Evolutionary conservation across 1,139 yeast genomes (phyloP), one percentile per base, ranked within the genome.

Genomic region (Geotrichum australiense): DNA sequence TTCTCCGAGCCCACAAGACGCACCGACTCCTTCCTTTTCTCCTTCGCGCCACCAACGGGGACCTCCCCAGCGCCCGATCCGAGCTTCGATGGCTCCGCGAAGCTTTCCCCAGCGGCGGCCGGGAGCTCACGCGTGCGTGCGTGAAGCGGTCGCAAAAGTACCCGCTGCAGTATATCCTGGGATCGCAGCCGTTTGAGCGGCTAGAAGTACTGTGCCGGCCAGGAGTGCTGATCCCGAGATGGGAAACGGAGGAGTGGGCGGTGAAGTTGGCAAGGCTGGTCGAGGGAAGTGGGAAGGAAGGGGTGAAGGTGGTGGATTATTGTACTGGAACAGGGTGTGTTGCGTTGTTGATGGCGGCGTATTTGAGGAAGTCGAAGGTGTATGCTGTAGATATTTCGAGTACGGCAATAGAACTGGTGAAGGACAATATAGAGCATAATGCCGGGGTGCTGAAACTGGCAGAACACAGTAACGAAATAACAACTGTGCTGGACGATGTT

Each of bases 231-330:
- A 87, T 91, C 33, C 98, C 98, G 0, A 64, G 98, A 39, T 80
- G 94, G 83, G 98, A 91, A 56, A 91, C 98, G 0, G 97, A 91
- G 57, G 96, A 86, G 54, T 89, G 97, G 97, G 68, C 74, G 5
- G 27, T 63, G 24, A 68, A 68, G 43, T 55, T 84, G 23, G 62
- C 67, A 0, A 47, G 50, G 0, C 27, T 55, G 6, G 35, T 76
- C 12, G 41, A 46, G 18, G 39, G 21, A 14, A 40, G 23, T 39
- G 42, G 36, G 6, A 41, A 25, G n/a, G 35, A 39, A 6, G 28
- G 46, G 10, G 22, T 53, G 10, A 53, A 48, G 1, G 58, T 81
- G 1, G 52, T 82, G 5, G 98, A 91, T 62, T 70, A 85, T 19
- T 89, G 97, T 53, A 78, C 96, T 0, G 98, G 98, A 0, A 69